Conservation (phyloP, 1,284 basidiomycete genomes). For the Boletus mariae region DNA sequence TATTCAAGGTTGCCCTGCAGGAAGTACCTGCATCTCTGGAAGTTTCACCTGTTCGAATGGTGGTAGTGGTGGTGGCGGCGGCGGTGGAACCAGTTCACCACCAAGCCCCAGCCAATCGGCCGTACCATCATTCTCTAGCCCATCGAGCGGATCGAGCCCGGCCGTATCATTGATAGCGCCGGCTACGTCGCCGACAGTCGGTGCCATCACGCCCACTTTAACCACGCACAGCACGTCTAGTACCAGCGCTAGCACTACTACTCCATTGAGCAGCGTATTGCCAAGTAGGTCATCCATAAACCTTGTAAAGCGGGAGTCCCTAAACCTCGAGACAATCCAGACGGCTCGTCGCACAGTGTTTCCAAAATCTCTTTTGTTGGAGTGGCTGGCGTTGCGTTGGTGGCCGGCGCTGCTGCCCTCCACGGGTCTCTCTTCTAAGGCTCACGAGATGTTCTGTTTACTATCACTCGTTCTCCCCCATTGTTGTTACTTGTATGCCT, state of each 20-base stretch:
- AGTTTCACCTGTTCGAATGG: slow-evolving; percentile 2
- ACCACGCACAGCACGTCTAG: not conserved
- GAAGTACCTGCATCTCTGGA: slow-evolving; percentile 6
- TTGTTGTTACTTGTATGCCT: not conserved
- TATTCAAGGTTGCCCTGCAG: slow-evolving; percentile 16
- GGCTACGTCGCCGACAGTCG: not conserved
- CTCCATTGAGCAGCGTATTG: not conserved
- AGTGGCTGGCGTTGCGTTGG: slow-evolving; percentile 7
- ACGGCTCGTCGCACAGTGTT: slow-evolving; percentile 8
- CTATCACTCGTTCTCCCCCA: not conserved
- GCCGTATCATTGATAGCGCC: not conserved
- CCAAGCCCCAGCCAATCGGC: not conserved
- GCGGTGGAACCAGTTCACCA: not conserved
- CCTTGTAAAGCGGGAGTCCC: not conserved
- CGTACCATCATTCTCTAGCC: not conserved
- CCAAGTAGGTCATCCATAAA: slow-evolving; percentile 10
- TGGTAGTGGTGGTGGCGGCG: not conserved
- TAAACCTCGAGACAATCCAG: not conserved
- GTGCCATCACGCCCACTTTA: not conserved
- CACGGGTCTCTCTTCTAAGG: not conserved
- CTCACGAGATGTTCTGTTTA: not conserved
- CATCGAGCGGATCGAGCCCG: not conserved
- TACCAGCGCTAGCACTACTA: not conserved
- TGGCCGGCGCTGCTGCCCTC: slow-evolving; percentile 6
- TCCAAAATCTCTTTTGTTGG: slow-evolving; percentile 1